These are phyloP conservation scores for Mycena crocata DNA, from an alignment of 768 basidiomycete genomes.

Conservation along the genomic window DNA sequence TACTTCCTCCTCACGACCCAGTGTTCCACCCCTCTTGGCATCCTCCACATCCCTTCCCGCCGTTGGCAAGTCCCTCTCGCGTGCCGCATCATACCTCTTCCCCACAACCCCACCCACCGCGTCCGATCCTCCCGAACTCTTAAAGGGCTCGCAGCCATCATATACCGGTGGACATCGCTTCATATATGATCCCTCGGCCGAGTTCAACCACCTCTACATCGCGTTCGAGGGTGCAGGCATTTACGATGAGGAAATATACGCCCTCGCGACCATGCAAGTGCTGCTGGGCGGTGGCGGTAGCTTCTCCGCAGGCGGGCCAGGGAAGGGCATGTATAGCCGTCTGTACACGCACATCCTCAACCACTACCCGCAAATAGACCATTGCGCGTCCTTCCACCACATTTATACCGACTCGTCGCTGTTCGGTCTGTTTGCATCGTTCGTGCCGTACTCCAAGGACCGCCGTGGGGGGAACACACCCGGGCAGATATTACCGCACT, in stretches of 20 bases:
- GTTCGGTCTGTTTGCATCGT: conserved; percentile 91
- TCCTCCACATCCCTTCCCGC: conserved; percentile 62
- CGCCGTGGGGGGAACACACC: conserved; percentile 71
- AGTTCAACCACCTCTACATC: conserved; percentile 94
- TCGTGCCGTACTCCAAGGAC: conserved; percentile 72
- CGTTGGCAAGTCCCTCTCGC: conserved; percentile 74
- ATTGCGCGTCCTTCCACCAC: conserved; percentile 97
- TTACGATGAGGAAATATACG: conserved; percentile 91
- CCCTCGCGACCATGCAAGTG: conserved; percentile 93
- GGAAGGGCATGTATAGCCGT: conserved; percentile 99
- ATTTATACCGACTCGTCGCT: conserved; percentile 95
- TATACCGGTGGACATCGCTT: conserved; percentile 91
- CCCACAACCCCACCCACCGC: conserved; percentile 49
- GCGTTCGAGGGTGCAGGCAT: conserved; percentile 93
- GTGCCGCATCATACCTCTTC: conserved; percentile 83
- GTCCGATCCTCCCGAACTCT: conserved; percentile 31
- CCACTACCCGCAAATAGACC: conserved; percentile 92
- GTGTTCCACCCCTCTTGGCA: conserved; percentile 70
- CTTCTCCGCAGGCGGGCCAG: conserved; percentile 98
- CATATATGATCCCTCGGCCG: conserved; percentile 67
- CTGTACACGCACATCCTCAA: conserved; percentile 97
- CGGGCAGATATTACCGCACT: conserved; percentile 81
- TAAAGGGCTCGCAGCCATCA: conserved; percentile 55
- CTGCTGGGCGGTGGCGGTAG: conserved; percentile 95
- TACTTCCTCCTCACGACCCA: conserved; percentile 47